These are phyloP conservation scores for Radiomyces spectabilis DNA, from an alignment of 192 early-diverging fungal species.

Conservation along the genomic window DNA sequence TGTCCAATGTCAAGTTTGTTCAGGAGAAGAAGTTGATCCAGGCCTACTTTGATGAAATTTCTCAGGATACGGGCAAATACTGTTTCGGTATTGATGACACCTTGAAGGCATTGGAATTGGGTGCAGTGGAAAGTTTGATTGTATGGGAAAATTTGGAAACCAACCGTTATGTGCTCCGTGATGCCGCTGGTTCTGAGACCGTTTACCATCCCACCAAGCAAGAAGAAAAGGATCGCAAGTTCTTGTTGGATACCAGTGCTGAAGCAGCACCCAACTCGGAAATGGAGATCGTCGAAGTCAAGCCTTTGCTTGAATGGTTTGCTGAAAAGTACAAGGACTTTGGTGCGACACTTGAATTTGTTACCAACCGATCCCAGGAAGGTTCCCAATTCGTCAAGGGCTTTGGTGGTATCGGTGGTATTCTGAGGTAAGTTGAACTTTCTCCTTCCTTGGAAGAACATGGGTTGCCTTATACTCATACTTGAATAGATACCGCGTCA, in stretches of 20 bases:
- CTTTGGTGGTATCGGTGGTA: conserved; percentile 86
- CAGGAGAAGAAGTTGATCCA: conserved; percentile 96
- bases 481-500: conserved; percentile 77
- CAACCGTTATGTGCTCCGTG: conserved; percentile 69
- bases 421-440: no score
- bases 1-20: conserved; percentile 95
- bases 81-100: conserved; percentile 95
- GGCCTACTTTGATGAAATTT: conserved; percentile 95
- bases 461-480: no score
- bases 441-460: no score
- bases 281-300: conserved; percentile 74
- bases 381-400: conserved; percentile 95
- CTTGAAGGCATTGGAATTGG: conserved; percentile 87
- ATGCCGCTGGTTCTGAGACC: conserved; percentile 54
- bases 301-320: conserved; percentile 91
- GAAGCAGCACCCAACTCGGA: conserved; percentile 42
- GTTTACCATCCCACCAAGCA: conserved; percentile 72
- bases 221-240: conserved; percentile 72
- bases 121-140: conserved; percentile 95
- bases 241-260: conserved; percentile 55
- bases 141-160: conserved; percentile 91
- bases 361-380: conserved; percentile 92
- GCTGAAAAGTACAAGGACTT: conserved; percentile 95
- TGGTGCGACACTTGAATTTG: conserved; percentile 87
- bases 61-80: conserved; percentile 90